Evolutionary conservation across 768 basidiomycete genomes (phyloP).

Genomic region (Hirschioporus abietinus): DNA sequence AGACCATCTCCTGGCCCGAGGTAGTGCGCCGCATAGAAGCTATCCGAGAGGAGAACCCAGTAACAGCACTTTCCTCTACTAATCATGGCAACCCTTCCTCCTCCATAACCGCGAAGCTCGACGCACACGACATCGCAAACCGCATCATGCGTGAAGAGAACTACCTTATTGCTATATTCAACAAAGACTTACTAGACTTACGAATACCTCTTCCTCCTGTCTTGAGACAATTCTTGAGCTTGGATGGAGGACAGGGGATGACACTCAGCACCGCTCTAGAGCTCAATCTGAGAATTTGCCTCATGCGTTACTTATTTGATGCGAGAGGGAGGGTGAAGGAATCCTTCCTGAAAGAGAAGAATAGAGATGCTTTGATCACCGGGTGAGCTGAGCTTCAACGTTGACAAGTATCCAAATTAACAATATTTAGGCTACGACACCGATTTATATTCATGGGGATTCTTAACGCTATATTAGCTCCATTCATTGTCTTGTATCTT

Average conservation of each 20-base stretch:
- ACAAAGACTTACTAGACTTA: slow-evolving; percentile 91
- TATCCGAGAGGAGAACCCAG: slow-evolving; percentile 89
- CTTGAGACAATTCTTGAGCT: slow-evolving; percentile 46
- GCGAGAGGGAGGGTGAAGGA: slow-evolving; percentile 84
- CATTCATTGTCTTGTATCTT: slow-evolving; percentile 94
- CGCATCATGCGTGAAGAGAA: slow-evolving; percentile 98
- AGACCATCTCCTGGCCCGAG: slow-evolving; percentile 95
- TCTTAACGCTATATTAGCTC: slow-evolving; percentile 90
- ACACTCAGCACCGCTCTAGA: slow-evolving; percentile 87
- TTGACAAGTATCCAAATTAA: not conserved
- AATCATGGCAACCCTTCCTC: slow-evolving; percentile 45
- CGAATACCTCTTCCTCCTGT: slow-evolving; percentile 68
- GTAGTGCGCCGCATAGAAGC: slow-evolving; percentile 85
- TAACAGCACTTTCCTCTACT: slow-evolving; percentile 78
- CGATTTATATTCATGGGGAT: slow-evolving; percentile 97
- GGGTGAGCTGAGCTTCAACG: slow-evolving; percentile 48
- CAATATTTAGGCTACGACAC: slow-evolving; percentile 54
- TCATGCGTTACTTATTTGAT: slow-evolving; percentile 95
- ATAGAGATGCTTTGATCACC: slow-evolving; percentile 70
- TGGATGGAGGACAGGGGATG: slow-evolving; percentile 62
- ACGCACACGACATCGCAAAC: slow-evolving; percentile 97
- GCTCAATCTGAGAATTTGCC: slow-evolving; percentile 95
- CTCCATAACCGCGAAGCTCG: slow-evolving; percentile 78
- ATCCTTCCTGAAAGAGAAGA: slow-evolving; percentile 84
- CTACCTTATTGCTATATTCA: slow-evolving; percentile 95